Conservation (phyloP, 2,329 filamentous ascomycete species). For the Truncatella angustata region DNA sequence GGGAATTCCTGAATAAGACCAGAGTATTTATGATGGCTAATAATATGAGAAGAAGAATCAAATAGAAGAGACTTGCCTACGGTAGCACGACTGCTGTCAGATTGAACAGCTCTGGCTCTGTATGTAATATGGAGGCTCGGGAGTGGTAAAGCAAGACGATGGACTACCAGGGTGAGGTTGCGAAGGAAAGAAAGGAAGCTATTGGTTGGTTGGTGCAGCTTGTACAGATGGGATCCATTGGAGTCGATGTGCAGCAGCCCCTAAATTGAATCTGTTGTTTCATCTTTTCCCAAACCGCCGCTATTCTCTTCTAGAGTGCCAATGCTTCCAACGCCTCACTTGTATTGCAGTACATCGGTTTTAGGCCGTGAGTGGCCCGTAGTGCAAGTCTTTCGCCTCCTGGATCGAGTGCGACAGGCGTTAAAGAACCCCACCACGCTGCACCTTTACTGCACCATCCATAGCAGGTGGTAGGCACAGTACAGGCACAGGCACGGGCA, state of each 20-base stretch:
- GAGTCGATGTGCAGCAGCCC: slow-evolving; percentile 6
- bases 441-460: not conserved
- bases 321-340: slow-evolving; percentile 5
- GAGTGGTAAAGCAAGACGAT: too few species aligned
- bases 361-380: not conserved
- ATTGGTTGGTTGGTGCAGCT: not conserved
- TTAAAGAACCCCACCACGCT: not conserved
- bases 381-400: not conserved
- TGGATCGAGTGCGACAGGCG: not conserved
- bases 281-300: slow-evolving; percentile 9
- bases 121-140: too few species aligned
- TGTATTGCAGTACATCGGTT: not conserved
- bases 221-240: too few species aligned
- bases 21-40: too few species aligned
- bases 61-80: too few species aligned
- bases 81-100: too few species aligned
- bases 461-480: too few species aligned
- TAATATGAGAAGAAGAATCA: too few species aligned
- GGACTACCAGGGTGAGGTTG: not conserved
- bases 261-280: slow-evolving; percentile 8
- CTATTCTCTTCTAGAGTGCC: slow-evolving; percentile 3
- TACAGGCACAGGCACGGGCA: too few species aligned
- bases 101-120: too few species aligned
- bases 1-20: too few species aligned
- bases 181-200: not conserved